These are phyloP conservation scores for Aspergillus sp. DNA, from an alignment of 2,329 filamentous ascomycete species.

Conservation along the genomic window DNA sequence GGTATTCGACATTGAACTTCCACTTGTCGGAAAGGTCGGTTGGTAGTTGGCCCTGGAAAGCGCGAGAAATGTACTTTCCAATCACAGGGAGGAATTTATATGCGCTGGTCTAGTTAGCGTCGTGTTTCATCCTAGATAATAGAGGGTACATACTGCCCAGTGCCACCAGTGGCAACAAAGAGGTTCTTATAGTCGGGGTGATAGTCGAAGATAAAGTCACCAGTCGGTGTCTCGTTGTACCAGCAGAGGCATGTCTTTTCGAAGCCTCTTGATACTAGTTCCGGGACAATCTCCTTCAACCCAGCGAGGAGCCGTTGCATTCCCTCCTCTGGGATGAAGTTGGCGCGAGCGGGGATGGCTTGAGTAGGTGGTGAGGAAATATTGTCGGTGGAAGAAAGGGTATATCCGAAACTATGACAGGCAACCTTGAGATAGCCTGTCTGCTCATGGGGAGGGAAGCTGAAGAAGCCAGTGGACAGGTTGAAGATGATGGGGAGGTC, in stretches of 20 bases:
- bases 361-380: conserved; percentile 16
- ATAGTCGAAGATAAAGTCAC: conserved; percentile 64
- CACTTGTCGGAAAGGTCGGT: conserved; percentile 60
- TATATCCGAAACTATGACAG: conserved; percentile 63
- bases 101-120: conserved; percentile 29
- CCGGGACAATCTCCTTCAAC: conserved; percentile 55
- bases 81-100: conserved; percentile 62
- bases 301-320: conserved; percentile 54
- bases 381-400: conserved; percentile 9
- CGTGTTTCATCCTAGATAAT: too few relatives aligned
- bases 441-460: conserved; percentile 38
- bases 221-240: conserved; percentile 66
- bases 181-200: conserved; percentile 51
- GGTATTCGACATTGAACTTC: conserved; percentile 24
- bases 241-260: conserved; percentile 59
- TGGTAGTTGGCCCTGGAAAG: conserved; percentile 41
- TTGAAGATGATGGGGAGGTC: conserved; percentile 58
- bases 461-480: conserved; percentile 42
- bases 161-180: conserved; percentile 25
- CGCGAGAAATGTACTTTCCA: conserved; percentile 58
- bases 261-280: conserved; percentile 55
- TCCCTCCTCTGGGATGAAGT: conserved; percentile 46
- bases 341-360: conserved; percentile 18
- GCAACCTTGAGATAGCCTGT: conserved; percentile 55
- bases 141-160: conserved; percentile 20